Evolutionary conservation across 2,329 filamentous ascomycete genomes (phyloP), one percentile per base, ranked within the genome.

Genomic region (Pseudogymnoascus sp.): DNA sequence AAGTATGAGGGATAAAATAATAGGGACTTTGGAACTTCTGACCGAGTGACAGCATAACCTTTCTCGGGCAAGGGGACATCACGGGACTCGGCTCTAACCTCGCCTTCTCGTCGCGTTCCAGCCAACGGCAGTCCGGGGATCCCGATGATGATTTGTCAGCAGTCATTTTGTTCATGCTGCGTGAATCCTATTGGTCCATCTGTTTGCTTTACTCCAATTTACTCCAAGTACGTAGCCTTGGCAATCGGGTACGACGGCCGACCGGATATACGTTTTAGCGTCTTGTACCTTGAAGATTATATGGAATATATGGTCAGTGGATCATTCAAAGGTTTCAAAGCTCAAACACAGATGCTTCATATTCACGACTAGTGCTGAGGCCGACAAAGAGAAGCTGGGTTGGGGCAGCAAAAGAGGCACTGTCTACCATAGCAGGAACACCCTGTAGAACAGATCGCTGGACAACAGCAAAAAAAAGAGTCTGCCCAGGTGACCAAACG

Each of bases 161-260:
- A 35, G 28, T 57, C 17, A 57, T 21, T 57, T 57, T 57, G 50
- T 57, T 57, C 28, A 57, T 57, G 28, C n/a, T 5, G 17, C 28
- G 50, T 17, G 10, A 21, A 21, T 57, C 35, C 50, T 57, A 57
- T 57, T 57, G 50, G 50, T 6, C 4, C 0, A 21, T 35, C 21
- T 57, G 28, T 21, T 57, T 57, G 10, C 4, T 57, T 57, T 57
- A 57, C 50, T 35, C 50, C 50, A 57, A 57, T 57, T 57, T 57
- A 57, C 50, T 57, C 50, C 50, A 57, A 57, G 50, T 57, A 57
- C 50, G 28, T 57, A 57, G 50, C 50, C 50, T 57, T 57, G 50
- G 50, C 50, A 35, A 57, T 57, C 50, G 50, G 50, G 2, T 57
- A 33, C 50, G 50, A 57, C 50, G 50, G 47, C 47, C 47, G 47